Conservation (phyloP, 2,329 filamentous ascomycete species). For the Aspergillus ochraceus region DNA sequence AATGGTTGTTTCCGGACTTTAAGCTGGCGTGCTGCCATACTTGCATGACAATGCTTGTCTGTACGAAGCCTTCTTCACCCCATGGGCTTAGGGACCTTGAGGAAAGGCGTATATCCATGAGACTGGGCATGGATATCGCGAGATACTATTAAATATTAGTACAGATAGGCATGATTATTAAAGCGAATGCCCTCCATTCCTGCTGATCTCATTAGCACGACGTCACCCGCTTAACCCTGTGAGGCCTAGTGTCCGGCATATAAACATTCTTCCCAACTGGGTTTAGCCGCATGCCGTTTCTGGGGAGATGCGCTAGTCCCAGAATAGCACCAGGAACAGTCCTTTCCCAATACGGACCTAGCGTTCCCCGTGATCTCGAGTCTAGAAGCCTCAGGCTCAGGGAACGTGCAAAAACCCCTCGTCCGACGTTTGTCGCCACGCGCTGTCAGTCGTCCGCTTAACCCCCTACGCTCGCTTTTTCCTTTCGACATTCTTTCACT, state of each 20-base stretch:
- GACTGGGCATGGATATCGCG: not conserved
- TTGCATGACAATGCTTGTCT: constrained; percentile 5
- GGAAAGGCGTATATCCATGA: not conserved
- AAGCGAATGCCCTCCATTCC: not conserved
- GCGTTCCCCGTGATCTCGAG: constrained; percentile 29
- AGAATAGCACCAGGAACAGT: constrained; percentile 14
- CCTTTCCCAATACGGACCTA: constrained; percentile 17
- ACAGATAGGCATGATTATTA: not conserved
- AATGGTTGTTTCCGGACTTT: not conserved
- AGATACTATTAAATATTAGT: not conserved
- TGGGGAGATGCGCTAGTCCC: constrained; percentile 21
- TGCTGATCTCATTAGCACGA: not conserved
- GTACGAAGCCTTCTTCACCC: not conserved
- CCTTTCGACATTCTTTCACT: not conserved
- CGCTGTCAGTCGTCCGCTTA: constrained; percentile 1
- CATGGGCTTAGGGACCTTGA: not conserved
- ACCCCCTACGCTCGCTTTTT: not conserved
- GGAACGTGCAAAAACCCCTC: constrained; percentile 7
- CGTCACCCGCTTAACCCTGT: not conserved
- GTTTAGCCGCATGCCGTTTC: constrained; percentile 4
- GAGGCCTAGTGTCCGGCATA: not conserved
- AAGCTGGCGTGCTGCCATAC: not conserved
- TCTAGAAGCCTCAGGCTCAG: constrained; percentile 10
- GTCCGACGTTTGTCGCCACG: not conserved
- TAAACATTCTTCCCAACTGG: constrained; percentile 14